These are phyloP conservation scores for Bothriochloa decipiens DNA, from an alignment of 176 grass and related monocot species.

Conservation along the genomic window DNA sequence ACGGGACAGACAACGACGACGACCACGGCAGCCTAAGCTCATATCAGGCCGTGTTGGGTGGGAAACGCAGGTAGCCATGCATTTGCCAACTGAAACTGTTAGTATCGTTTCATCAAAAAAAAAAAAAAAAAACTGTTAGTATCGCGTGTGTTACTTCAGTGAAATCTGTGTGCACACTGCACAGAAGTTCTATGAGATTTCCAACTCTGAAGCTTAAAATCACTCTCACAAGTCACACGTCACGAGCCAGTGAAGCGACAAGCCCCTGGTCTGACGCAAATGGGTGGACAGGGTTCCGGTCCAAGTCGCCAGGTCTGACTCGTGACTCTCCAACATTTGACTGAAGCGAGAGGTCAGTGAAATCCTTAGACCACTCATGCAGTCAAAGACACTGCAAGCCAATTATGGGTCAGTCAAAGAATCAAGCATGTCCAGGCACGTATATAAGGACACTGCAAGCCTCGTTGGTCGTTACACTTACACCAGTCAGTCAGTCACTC, in stretches of 20 bases:
- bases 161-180: neutral
- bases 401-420: neutral
- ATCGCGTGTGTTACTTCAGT: neutral
- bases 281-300: constrained; percentile 3
- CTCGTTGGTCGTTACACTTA: neutral
- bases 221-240: neutral
- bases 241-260: neutral
- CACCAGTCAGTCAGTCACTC: neutral
- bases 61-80: neutral
- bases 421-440: neutral
- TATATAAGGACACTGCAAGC: neutral
- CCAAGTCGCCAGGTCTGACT: constrained; percentile 34
- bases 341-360: neutral
- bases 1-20: too few relatives aligned
- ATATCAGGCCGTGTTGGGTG: too few relatives aligned
- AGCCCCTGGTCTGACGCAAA: neutral
- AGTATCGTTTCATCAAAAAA: too few relatives aligned
- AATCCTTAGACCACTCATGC: neutral
- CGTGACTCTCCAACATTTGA: constrained; percentile 23
- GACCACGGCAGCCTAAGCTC: too few relatives aligned
- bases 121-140: too few relatives aligned
- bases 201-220: neutral
- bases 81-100: neutral
- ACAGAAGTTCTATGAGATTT: neutral
- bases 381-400: too few relatives aligned